phyloP scores from a whole-genome alignment of 352 stramenopile genomes.

The Pythium pectinolyticum region DNA sequence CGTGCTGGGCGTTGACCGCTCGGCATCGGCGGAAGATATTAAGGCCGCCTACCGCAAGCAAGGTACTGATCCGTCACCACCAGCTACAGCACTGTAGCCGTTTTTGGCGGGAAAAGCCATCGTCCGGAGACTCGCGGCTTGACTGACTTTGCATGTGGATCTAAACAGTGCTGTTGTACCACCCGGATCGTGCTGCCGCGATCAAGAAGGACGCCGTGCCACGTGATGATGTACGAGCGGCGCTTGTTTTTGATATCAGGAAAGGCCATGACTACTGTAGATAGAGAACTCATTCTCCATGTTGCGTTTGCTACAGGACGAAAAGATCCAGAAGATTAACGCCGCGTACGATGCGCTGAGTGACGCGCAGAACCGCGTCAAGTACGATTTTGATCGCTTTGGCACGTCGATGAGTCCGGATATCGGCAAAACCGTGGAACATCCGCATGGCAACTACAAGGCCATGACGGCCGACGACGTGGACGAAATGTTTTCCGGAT shows the following conservation, averaged over 20 bases:
- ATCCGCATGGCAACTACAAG: constrained; percentile 50
- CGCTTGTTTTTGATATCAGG: too few relatives aligned
- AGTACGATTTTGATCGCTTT: constrained; percentile 78
- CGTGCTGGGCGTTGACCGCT: constrained; percentile 61
- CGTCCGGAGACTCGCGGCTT: neutral
- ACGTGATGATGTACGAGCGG: constrained; percentile 17
- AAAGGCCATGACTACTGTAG: too few relatives aligned
- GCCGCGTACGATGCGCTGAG: constrained; percentile 72
- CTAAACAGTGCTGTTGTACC: constrained; percentile 60
- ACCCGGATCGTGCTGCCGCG: constrained; percentile 61
- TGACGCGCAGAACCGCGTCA: constrained; percentile 42
- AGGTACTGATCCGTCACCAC: constrained; percentile 32
- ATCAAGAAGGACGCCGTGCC: constrained; percentile 22
- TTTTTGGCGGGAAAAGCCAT: neutral
- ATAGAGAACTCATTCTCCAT: neutral
- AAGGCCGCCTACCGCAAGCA: constrained; percentile 77
- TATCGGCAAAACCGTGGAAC: constrained; percentile 29
- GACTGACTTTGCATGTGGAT: neutral
- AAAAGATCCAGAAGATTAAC: constrained; percentile 68
- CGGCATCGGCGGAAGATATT: constrained; percentile 67
- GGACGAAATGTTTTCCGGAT: constrained; percentile 67
- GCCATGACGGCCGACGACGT: constrained; percentile 71
- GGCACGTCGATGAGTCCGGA: constrained; percentile 48
- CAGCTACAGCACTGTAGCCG: neutral
- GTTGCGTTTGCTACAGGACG: constrained; percentile 24